phyloP scores from a whole-genome alignment of 805 yeast species.

The Yarrowia osloensis region DNA sequence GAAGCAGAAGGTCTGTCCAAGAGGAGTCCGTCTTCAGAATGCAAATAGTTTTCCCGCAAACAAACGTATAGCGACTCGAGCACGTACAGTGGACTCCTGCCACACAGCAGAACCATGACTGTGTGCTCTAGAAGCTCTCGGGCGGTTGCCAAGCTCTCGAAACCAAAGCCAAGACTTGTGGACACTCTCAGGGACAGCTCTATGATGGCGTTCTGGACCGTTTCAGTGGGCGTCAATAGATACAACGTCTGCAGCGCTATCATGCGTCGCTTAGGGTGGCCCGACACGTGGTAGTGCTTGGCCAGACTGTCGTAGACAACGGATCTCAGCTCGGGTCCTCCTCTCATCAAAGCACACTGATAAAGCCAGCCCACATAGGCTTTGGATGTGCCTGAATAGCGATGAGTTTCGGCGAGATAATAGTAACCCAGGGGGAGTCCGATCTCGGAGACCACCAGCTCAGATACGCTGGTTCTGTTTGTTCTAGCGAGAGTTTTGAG shows the following conservation, averaged over 20 bases:
- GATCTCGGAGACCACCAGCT: background rate
- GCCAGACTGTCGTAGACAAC: background rate
- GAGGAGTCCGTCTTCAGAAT: background rate
- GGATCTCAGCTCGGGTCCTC: background rate
- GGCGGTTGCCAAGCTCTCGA: background rate
- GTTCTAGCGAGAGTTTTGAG: background rate
- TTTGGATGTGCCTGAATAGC: background rate
- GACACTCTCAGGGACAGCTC: background rate
- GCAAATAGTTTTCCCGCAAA: background rate
- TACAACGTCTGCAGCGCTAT: background rate
- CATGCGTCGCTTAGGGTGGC: background rate
- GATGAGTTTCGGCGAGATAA: slow-evolving; percentile 1
- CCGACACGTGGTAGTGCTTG: background rate
- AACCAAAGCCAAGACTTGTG: background rate
- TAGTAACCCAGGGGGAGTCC: background rate
- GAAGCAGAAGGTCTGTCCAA: background rate
- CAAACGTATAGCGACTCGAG: background rate
- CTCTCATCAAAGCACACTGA: slow-evolving; percentile 1
- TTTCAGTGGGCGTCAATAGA: background rate
- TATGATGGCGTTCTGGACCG: background rate
- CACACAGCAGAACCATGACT: background rate
- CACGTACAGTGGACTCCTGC: background rate
- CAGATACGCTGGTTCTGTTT: background rate
- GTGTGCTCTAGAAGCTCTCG: slow-evolving; percentile 5
- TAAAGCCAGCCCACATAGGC: slow-evolving; percentile 1